Evolutionary conservation across 495 filamentous ascomycete species (phyloP), one percentile per base, ranked within the genome.

Genomic region (Aspergillus affinis): DNA sequence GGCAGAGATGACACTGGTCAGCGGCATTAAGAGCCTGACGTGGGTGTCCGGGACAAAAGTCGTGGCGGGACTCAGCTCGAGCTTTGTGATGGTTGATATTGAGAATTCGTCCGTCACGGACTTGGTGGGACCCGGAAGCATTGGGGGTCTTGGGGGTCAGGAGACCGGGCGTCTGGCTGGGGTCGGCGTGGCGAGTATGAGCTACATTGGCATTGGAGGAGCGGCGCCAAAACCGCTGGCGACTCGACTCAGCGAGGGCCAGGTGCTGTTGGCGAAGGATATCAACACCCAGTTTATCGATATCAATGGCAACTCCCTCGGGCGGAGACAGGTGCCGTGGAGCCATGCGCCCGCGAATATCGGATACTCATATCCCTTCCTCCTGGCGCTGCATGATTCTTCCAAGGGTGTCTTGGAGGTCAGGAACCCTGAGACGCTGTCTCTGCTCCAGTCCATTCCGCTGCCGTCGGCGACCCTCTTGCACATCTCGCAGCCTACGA

Each of bases 361-460:
- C 54, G 95, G 93, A 46, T 98, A 97, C 68, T 95, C 91, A 47
- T 97, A 99, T 67, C 94, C 94, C 0, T 99, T 97, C 67, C 81
- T 99, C 46, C 76, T 99, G 44, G 90, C 92, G 3, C 79, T 99
- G 4, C 93, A 96, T 67, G 78, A 89, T 26, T 84, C 91, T 3
- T 82, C 89, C 3, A 95, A 94, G 72, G 95, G 96, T 2, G 84
- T 86, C 9, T 74, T 99, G 26, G 95, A 98, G 67, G 87, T 98
- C 6, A 82, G 94, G 17, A 99, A 98, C 66, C 95, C 94, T 0
- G 90, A 96, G 52, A 97, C 93, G 0, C 69, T 97, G 46, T 92
- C 86, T 36, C 73, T 98, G 12, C 78, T 98, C 6, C 94, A 99
- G 73, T 90, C 87, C 0, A 89, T 98, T 51, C 77, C 84, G 7